Base-by-base conservation (phyloP, 129 eudicot species). In the Flaveria robusta region DNA sequence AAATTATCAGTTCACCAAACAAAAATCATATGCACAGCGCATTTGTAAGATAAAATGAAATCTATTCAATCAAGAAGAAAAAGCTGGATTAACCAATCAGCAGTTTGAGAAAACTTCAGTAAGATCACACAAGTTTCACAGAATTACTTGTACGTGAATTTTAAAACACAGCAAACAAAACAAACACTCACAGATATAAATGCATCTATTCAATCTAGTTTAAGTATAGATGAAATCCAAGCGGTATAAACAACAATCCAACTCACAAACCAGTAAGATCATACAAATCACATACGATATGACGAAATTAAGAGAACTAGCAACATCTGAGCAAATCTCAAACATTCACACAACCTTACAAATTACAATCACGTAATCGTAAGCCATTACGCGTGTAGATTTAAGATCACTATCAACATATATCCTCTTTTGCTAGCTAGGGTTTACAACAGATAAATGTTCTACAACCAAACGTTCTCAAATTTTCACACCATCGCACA, bases 361-460 rank as follows among this genome's bases (percentile, higher is more conserved):
- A 31, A 15, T 64, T 16, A 49, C 6, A 49, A 42, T 9, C 56
- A 55, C 27, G 14, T 18, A 55, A 10, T 18, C 5, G 5, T 0
- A n/a, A n/a, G n/a, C n/a, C n/a, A n/a, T n/a, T n/a, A 34, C 39
- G 39, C 5, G 39, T 34, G 39, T 5, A 7, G 5, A 34, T 34
- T 18, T 24, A 60, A 24, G 19, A 43, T 43, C 27, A 62, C 12
- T 18, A 59, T n/a, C 56, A 60, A 24, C 42, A 14, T 23, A 18
- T 12, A 14, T 12, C 14, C 29, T 56, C 45, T 24, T 4, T 46
- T n/a, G 60, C 14, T 19, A 59, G 11, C 72, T 78, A 78, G 77
- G 77, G 77, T 23, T 79, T 70, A 34, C 71, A 71, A 71, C 0
- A 71, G 15, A 42, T 16, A 56, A 45, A 7, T 45, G 26, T 6